Conservation (phyloP, 2,329 filamentous ascomycete species). For the Ilyonectria mors-panacis region DNA sequence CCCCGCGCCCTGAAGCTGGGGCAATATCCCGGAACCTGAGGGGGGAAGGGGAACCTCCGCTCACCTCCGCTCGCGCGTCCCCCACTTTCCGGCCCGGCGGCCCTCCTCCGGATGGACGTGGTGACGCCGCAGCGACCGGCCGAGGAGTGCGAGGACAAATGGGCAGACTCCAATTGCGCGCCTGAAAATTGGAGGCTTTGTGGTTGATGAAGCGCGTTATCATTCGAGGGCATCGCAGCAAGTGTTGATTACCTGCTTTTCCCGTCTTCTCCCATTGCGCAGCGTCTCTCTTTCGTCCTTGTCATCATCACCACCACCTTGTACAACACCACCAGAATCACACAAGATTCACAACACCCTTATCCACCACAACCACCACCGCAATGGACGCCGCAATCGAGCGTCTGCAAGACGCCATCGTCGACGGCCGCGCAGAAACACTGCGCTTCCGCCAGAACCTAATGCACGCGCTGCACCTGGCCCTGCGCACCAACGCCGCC, state of each 20-base stretch:
- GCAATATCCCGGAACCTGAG: slow-evolving; percentile 3
- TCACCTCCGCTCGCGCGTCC: slow-evolving; percentile 1
- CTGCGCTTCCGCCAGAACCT: slow-evolving; percentile 42
- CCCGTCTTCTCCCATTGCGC: neutral
- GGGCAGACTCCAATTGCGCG: neutral
- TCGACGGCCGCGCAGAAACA: slow-evolving; percentile 40
- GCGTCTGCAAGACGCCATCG: slow-evolving; percentile 37
- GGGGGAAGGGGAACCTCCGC: slow-evolving; percentile 3
- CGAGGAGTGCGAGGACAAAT: neutral
- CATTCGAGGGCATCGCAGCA: neutral
- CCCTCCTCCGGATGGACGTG: neutral
- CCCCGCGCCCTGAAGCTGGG: neutral
- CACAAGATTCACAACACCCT: neutral
- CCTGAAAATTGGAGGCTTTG: neutral
- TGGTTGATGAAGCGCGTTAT: neutral
- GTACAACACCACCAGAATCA: neutral
- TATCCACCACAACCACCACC: neutral
- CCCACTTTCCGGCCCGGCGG: slow-evolving; percentile 31
- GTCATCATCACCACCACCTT: neutral
- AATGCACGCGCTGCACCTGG: slow-evolving; percentile 32
- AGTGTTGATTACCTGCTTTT: neutral
- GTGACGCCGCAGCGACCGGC: neutral
- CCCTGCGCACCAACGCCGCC: slow-evolving; percentile 23
- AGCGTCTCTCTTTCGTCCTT: neutral
- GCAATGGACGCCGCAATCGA: slow-evolving; percentile 38